phyloP scores from a whole-genome alignment of 768 basidiomycete species.

The Rhizopogon rudus region DNA sequence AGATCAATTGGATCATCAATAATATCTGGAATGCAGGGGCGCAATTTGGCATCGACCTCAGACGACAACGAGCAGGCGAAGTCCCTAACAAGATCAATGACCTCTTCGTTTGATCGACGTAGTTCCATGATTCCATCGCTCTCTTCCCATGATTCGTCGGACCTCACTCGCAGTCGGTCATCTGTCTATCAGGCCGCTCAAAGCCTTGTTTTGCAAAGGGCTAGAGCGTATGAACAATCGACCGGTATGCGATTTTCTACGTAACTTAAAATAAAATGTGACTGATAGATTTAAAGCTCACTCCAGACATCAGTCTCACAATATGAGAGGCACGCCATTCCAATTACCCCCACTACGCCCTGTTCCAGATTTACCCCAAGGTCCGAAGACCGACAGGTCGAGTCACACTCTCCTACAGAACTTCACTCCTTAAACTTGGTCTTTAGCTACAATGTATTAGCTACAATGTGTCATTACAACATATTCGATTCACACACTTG shows the following conservation, averaged over 20 bases:
- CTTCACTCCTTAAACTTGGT: background rate
- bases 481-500: background rate
- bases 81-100: conserved; percentile 7
- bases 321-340: conserved; percentile 29
- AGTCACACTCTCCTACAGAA: conserved; percentile 3
- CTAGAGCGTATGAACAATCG: conserved; percentile 22
- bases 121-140: conserved; percentile 1
- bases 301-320: background rate
- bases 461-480: background rate
- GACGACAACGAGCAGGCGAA: conserved; percentile 10
- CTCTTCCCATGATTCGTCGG: conserved; percentile 2
- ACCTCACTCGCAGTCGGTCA: conserved; percentile 7
- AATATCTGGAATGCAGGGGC: conserved; percentile 14
- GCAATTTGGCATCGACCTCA: conserved; percentile 5
- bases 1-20: conserved; percentile 20
- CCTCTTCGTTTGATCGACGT: conserved; percentile 11
- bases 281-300: background rate
- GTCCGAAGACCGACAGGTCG: conserved; percentile 6
- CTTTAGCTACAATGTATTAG: background rate
- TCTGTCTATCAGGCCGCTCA: conserved; percentile 10
- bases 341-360: conserved; percentile 33
- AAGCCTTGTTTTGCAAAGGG: conserved; percentile 26
- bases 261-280: background rate
- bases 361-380: conserved; percentile 20
- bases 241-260: conserved; percentile 10